These are phyloP conservation scores for Quercus parvula DNA, from an alignment of 306 rosid species.

Conservation along the genomic window DNA sequence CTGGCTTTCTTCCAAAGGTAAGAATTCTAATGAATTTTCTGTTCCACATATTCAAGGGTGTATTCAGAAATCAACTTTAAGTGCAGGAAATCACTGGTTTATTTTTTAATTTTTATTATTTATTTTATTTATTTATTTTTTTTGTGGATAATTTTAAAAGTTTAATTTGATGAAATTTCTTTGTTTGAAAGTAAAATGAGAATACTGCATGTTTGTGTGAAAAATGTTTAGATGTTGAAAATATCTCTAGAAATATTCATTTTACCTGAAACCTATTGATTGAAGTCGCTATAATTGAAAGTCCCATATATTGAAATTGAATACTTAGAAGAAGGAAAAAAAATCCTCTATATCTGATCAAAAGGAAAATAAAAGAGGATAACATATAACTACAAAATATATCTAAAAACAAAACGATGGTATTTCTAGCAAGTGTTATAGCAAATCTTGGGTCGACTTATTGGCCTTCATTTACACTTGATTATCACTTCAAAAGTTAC, in stretches of 20 bases:
- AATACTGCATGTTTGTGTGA: neutral
- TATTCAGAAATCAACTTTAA: neutral
- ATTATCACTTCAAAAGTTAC: neutral
- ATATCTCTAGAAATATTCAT: neutral
- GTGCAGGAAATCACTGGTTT: neutral
- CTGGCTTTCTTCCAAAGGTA: conserved; percentile 70
- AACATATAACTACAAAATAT: neutral
- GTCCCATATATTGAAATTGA: neutral
- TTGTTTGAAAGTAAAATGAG: neutral
- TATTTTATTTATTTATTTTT: too few species aligned
- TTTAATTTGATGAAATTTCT: neutral
- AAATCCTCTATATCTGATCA: neutral
- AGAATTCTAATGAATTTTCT: conserved; percentile 14
- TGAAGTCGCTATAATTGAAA: neutral
- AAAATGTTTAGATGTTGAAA: neutral
- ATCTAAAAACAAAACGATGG: neutral
- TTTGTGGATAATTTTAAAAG: neutral
- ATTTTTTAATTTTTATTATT: neutral
- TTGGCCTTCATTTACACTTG: neutral
- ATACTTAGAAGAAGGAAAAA: neutral
- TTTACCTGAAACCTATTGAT: neutral
- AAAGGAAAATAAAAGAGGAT: neutral
- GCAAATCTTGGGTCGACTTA: neutral
- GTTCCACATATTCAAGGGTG: neutral
- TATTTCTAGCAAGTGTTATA: neutral